These are phyloP conservation scores for Zanthoxylum bungeanum DNA, from an alignment of 345 rosid genomes.

Conservation along the genomic window DNA sequence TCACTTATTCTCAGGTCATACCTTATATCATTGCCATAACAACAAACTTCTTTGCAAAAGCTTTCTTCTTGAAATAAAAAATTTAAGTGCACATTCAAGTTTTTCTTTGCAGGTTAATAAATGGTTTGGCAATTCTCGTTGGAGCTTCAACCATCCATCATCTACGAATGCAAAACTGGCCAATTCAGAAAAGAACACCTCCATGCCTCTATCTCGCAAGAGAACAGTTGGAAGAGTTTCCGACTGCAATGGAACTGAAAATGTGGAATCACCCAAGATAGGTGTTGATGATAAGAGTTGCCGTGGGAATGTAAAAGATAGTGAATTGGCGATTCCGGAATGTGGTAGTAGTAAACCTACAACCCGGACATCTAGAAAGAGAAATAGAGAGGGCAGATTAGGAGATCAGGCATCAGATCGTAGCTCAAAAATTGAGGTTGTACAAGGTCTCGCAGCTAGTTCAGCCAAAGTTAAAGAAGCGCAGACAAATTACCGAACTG, in stretches of 20 bases:
- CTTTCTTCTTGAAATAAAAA: neutral
- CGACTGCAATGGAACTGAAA: conserved; percentile 6
- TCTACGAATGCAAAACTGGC: conserved; percentile 18
- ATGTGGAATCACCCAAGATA: conserved; percentile 10
- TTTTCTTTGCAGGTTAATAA: conserved; percentile 53
- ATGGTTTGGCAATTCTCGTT: conserved; percentile 85
- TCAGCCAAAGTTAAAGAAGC: conserved; percentile 10
- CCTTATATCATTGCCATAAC: conserved; percentile 4
- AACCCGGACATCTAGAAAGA: conserved; percentile 4
- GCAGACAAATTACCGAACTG: neutral
- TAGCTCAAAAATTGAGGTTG: conserved; percentile 2
- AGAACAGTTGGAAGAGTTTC: neutral
- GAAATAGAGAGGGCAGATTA: conserved; percentile 13
- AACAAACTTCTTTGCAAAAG: neutral
- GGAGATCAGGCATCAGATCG: neutral
- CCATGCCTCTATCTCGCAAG: conserved; percentile 7
- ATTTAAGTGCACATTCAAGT: neutral
- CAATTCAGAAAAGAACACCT: conserved; percentile 24
- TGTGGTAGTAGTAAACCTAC: neutral
- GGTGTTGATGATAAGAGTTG: conserved; percentile 1
- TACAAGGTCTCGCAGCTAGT: neutral
- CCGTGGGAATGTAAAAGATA: neutral
- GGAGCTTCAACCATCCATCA: conserved; percentile 52
- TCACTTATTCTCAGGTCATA: conserved; percentile 62
- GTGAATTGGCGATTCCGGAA: neutral